A percentile compares a stretch with the other conserved stretches of the same genome.
These are phyloP conservation scores for Penicillium soppii DNA, from an alignment of 495 filamentous ascomycete species.

Conservation along the genomic window DNA sequence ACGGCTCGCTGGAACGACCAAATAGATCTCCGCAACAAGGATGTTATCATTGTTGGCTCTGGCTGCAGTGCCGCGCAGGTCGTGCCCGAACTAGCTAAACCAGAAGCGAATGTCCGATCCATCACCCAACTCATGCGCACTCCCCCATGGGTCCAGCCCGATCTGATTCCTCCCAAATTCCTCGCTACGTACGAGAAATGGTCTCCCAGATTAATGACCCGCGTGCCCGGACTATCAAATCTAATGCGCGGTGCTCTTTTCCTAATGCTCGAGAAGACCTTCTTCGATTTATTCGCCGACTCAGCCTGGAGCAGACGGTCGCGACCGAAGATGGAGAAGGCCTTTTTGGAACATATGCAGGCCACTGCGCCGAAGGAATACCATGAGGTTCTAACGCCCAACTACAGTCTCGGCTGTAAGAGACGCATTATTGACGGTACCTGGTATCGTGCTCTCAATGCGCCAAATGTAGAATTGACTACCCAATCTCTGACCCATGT, in stretches of 20 bases:
- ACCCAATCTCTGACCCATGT: slow-evolving; percentile 52
- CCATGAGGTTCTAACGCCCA: slow-evolving; percentile 60
- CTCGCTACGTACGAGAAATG: slow-evolving; percentile 40
- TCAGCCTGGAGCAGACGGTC: slow-evolving; percentile 28
- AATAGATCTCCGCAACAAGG: slow-evolving; percentile 47
- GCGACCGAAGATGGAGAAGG: slow-evolving; percentile 30
- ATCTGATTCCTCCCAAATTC: slow-evolving; percentile 10
- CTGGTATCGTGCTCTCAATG: slow-evolving; percentile 56
- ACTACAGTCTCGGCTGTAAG: slow-evolving; percentile 65
- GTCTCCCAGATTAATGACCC: slow-evolving; percentile 35
- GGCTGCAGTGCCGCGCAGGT: slow-evolving; percentile 57
- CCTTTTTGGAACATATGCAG: slow-evolving; percentile 48
- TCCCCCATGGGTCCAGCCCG: slow-evolving; percentile 57
- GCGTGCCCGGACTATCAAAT: slow-evolving; percentile 44
- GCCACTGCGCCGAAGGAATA: slow-evolving; percentile 56
- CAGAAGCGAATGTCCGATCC: slow-evolving; percentile 49
- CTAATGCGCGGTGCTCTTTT: slow-evolving; percentile 36
- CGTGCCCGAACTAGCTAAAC: slow-evolving; percentile 36
- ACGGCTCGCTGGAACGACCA: slow-evolving; percentile 55
- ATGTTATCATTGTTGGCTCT: slow-evolving; percentile 60
- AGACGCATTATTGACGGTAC: slow-evolving; percentile 54
- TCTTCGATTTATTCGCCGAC: slow-evolving; percentile 32
- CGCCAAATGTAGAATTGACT: slow-evolving; percentile 56
- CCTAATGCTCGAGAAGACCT: slow-evolving; percentile 34
- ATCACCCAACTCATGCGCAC: slow-evolving; percentile 63